Evolutionary conservation across 1,284 basidiomycete genomes (phyloP), one percentile per base, ranked within the genome.

Genomic region (Polyporus tsugae): DNA sequence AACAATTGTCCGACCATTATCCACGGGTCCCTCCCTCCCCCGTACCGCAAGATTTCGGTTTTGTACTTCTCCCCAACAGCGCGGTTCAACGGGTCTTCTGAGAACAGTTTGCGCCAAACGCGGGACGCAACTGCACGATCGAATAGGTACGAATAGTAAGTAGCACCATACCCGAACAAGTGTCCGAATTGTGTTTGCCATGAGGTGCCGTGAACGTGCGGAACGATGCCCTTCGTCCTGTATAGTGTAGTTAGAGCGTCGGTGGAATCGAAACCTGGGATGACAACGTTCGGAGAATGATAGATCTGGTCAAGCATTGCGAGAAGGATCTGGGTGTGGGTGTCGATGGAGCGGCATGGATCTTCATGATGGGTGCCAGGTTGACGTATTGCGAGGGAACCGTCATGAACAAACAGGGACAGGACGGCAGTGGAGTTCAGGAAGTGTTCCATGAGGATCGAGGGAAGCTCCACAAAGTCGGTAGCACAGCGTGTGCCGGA

Each of bases 381-480:
- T 70, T 85, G 84, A 6, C 81, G 81, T 6, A 80, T 63, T 0
- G 81, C 74, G 5, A 83, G 79, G 7, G 83, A 86, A 61, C 78
- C 83, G 70, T 85, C 83, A 59, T 77, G 76, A 69, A 88, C 85
- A 75, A 98, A 95, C 17, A 98, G 87, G 9, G 90, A 87, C 17
- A 99, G 87, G 19, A 99, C 95, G 9, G 84, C 80, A 0, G 95
- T 90, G 0, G 96, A 96, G 53, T 88, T 91, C 46, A 98, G 88
- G 83, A 99, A 95, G 78, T 97, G 95, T 79, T 99, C 98, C 98
- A 99, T 99, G 29, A 99, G 89, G 75, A 99, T 98, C 11, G 97
- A 99, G 0, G 97, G 98, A 2, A 99, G 85, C 78, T 99, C 97
- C 73, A 99, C 97, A 78, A 99, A 98, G 79, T 99, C 97, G 0